Evolutionary conservation across 1,284 basidiomycete genomes (phyloP).

Genomic region (Bjerkandera adusta): DNA sequence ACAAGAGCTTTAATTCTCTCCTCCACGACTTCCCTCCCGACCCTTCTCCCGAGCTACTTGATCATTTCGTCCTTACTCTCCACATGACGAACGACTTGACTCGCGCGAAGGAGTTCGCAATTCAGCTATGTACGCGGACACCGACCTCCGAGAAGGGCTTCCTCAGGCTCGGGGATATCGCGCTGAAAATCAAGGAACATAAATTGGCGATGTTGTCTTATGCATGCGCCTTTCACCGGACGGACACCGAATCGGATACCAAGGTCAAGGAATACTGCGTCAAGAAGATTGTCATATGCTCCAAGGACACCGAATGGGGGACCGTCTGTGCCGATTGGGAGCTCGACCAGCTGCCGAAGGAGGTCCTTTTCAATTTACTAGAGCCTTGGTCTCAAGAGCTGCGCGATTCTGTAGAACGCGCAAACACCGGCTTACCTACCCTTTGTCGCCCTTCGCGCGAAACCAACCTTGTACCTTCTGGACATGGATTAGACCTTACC

Average conservation of each 20-base stretch:
- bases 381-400: constrained; percentile 42
- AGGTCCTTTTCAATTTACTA: constrained; percentile 33
- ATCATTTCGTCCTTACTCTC: constrained; percentile 48
- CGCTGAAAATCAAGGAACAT: constrained; percentile 29
- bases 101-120: constrained; percentile 33
- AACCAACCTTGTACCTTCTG: too few species aligned
- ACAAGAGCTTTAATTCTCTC: constrained; percentile 46
- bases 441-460: constrained; percentile 41
- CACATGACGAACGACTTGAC: constrained; percentile 36
- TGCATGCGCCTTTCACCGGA: constrained; percentile 42
- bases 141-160: constrained; percentile 45
- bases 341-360: constrained; percentile 33
- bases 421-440: constrained; percentile 29
- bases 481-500: too few species aligned
- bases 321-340: constrained; percentile 42
- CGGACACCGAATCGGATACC: constrained; percentile 27
- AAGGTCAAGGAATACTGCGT: constrained; percentile 42
- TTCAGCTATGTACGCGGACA: constrained; percentile 30
- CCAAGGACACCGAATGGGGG: constrained; percentile 52
- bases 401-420: constrained; percentile 31
- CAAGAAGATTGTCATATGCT: constrained; percentile 42
- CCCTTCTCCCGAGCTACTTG: constrained; percentile 38
- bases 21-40: constrained; percentile 30
- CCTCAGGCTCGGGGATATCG: constrained; percentile 48
- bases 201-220: constrained; percentile 59